A percentile compares a stretch with the other conserved stretches of the same genome.
Evolutionary conservation across 1,284 basidiomycete genomes (phyloP).

Genomic region (Moesziomyces aphidis): DNA sequence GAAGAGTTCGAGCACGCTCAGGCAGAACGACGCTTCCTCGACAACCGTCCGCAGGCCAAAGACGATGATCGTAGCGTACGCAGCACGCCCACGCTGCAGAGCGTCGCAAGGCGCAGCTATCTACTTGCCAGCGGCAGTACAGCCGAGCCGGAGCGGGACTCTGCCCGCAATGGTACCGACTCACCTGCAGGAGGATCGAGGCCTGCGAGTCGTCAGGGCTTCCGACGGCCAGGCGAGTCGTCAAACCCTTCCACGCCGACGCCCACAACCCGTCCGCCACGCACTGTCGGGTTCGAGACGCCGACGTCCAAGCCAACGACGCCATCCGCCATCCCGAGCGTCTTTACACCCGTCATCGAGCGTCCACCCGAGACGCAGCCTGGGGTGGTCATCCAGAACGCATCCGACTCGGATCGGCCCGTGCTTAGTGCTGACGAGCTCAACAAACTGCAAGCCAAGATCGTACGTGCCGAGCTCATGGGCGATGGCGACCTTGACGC

Average conservation of each 20-base stretch:
- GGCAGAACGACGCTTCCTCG: slow-evolving; percentile 84
- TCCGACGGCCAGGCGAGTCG: slow-evolving; percentile 54
- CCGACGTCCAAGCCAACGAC: slow-evolving; percentile 38
- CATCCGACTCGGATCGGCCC: slow-evolving; percentile 24
- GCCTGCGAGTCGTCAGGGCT: slow-evolving; percentile 40
- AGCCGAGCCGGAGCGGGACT: background rate
- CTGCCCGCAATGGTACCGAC: slow-evolving; percentile 9
- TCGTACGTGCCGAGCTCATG: slow-evolving; percentile 89
- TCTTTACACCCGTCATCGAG: slow-evolving; percentile 43
- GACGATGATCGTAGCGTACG: slow-evolving; percentile 69
- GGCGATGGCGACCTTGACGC: slow-evolving; percentile 77
- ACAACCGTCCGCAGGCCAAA: slow-evolving; percentile 73
- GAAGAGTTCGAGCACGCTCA: slow-evolving; percentile 88
- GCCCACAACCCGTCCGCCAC: slow-evolving; percentile 19
- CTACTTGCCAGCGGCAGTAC: slow-evolving; percentile 28
- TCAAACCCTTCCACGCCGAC: slow-evolving; percentile 34
- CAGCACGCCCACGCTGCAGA: slow-evolving; percentile 64
- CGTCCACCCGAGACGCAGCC: slow-evolving; percentile 2
- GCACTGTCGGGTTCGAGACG: slow-evolving; percentile 41
- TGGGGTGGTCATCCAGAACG: slow-evolving; percentile 21
- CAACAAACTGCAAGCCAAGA: slow-evolving; percentile 92
- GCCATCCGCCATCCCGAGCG: slow-evolving; percentile 47
- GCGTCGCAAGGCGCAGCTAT: slow-evolving; percentile 39
- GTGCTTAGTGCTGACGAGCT: slow-evolving; percentile 73
- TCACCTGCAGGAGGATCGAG: slow-evolving; percentile 14